These are phyloP conservation scores for Sisymbrium altissimum DNA, from an alignment of 345 rosid genomes.

Conservation along the genomic window DNA sequence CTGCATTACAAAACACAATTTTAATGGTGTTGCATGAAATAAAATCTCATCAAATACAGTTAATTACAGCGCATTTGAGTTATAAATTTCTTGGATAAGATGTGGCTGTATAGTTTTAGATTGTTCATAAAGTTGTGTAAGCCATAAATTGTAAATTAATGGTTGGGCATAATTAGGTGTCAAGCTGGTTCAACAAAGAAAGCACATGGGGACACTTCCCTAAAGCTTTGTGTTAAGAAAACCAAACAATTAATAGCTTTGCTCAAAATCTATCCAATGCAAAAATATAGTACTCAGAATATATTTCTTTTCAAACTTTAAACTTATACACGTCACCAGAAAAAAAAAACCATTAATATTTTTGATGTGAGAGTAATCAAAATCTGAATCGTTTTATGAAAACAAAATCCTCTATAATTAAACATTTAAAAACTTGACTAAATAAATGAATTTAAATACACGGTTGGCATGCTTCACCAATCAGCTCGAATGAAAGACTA, in stretches of 20 bases:
- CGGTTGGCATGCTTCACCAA: conserved; percentile 19
- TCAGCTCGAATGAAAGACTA: conserved; percentile 2
- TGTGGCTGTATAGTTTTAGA: conserved; percentile 11
- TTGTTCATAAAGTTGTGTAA: conserved; percentile 22
- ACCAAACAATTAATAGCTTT: conserved; percentile 18
- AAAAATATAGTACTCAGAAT: not conserved
- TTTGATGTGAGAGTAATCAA: not conserved
- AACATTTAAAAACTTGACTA: not conserved
- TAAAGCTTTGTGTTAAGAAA: conserved; percentile 15
- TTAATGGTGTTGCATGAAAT: not conserved
- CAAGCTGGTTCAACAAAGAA: conserved; percentile 38
- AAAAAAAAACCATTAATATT: not conserved
- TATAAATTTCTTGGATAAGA: not conserved
- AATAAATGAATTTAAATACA: not conserved
- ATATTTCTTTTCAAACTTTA: no score
- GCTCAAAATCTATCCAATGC: conserved; percentile 19
- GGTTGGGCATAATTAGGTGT: conserved; percentile 33
- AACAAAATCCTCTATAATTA: not conserved
- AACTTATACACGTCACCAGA: not conserved
- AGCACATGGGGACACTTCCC: conserved; percentile 35
- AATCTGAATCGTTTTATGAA: not conserved
- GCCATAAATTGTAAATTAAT: conserved; percentile 16
- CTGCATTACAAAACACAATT: not conserved
- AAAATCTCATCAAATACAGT: not conserved
- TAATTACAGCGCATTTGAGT: conserved; percentile 21